Evolutionary conservation across 176 grass and related monocot genomes (phyloP).

Genomic region (Musa acuminata): DNA sequence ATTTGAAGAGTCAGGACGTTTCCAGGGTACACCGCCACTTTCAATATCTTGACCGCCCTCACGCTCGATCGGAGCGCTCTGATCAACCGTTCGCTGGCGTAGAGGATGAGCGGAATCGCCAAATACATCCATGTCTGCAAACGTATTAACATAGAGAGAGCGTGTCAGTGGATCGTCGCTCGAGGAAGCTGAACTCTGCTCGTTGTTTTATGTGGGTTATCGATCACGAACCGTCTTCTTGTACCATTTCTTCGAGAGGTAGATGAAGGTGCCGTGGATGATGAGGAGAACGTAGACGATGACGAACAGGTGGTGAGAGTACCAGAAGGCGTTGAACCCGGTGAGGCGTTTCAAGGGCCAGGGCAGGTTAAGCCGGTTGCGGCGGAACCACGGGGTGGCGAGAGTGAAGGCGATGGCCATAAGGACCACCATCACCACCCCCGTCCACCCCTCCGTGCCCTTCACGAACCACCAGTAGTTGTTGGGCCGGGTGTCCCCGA

Average conservation of each 20-base stretch:
- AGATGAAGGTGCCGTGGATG: conserved; percentile 68
- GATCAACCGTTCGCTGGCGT: conserved; percentile 56
- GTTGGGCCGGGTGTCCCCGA: conserved; percentile 29
- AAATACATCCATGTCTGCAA: conserved; percentile 94
- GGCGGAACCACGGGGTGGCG: conserved; percentile 78
- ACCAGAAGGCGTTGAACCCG: conserved; percentile 99
- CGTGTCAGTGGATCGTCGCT: no score
- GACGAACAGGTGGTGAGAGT: conserved; percentile 93
- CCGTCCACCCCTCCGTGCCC: conserved; percentile 92
- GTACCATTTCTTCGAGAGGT: conserved; percentile 62
- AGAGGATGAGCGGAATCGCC: conserved; percentile 47
- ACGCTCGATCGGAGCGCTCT: conserved; percentile 67
- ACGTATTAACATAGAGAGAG: not conserved
- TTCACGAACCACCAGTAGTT: conserved; percentile 97
- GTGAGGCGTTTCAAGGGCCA: conserved; percentile 35
- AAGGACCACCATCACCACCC: conserved; percentile 58
- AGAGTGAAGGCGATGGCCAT: conserved; percentile 74
- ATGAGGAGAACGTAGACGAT: conserved; percentile 78
- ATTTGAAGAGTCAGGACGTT: conserved; percentile 70
- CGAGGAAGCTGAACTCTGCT: no score
- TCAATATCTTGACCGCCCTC: conserved; percentile 62
- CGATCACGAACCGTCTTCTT: conserved; percentile 56
- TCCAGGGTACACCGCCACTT: conserved; percentile 82
- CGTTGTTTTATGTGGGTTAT: no score
- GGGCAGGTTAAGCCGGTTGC: conserved; percentile 35